These are phyloP conservation scores for Beauveria pseudobassiana DNA, from an alignment of 2,329 filamentous ascomycete species.

Conservation along the genomic window DNA sequence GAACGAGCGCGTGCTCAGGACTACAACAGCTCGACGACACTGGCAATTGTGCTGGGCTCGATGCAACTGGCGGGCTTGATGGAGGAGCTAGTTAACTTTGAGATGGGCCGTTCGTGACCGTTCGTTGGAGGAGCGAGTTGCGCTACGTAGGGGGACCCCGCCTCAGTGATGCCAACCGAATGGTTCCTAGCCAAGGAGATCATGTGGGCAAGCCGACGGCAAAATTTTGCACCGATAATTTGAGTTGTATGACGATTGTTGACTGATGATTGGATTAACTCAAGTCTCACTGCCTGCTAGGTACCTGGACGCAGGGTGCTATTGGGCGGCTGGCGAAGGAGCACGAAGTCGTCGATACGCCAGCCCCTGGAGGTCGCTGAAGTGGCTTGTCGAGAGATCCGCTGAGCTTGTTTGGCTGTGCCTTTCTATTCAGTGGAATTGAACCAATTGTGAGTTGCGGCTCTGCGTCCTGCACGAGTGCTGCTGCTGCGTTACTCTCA, in stretches of 20 bases:
- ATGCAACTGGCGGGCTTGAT: not conserved
- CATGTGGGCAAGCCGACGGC: not conserved
- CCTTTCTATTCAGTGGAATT: not conserved
- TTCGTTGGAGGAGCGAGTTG: not conserved
- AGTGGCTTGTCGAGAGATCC: not conserved
- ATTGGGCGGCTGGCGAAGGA: not conserved
- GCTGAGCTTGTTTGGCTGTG: not conserved
- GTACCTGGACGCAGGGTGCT: not conserved
- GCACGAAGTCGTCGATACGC: not conserved
- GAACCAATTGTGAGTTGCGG: not conserved
- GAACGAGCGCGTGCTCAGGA: not conserved
- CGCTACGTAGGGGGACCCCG: slow-evolving; percentile 1
- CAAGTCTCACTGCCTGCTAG: not conserved
- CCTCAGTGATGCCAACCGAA: not conserved
- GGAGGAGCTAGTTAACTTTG: not conserved
- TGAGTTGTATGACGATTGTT: not conserved
- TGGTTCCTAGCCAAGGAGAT: not conserved
- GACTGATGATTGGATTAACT: not conserved
- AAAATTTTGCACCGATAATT: not conserved
- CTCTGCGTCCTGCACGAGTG: not conserved
- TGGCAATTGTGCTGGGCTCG: not conserved
- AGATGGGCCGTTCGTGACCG: not conserved
- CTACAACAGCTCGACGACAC: not conserved
- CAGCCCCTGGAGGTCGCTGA: not conserved
- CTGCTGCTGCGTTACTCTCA: no score